Conservation (phyloP, 805 yeast species). For the Candida takata region DNA sequence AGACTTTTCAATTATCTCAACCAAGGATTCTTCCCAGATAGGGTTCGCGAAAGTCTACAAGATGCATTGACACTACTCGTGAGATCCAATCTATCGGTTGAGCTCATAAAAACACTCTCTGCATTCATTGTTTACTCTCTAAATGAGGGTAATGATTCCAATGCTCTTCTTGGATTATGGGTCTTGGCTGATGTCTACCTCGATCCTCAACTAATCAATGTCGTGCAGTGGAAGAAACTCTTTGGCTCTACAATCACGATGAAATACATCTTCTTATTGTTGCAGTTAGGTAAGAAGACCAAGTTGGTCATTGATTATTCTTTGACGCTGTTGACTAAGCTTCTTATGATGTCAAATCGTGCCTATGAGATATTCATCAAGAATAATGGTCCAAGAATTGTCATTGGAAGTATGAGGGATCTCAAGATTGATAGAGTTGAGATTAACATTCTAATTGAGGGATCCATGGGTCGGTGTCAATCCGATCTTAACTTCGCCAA, state of each 20-base stretch:
- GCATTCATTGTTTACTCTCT: slow-evolving; percentile 45
- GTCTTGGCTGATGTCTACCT: slow-evolving; percentile 25
- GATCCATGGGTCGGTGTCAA: slow-evolving; percentile 39
- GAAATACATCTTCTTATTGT: slow-evolving; percentile 57
- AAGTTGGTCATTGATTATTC: slow-evolving; percentile 24
- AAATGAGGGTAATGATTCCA: slow-evolving; percentile 24
- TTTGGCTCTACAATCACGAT: slow-evolving; percentile 52
- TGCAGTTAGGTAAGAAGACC: slow-evolving; percentile 31
- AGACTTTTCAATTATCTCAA: slow-evolving; percentile 24
- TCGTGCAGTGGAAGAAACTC: slow-evolving; percentile 38
- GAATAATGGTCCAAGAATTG: slow-evolving; percentile 44
- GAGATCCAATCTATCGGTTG: slow-evolving; percentile 44
- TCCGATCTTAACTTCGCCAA: slow-evolving; percentile 17
- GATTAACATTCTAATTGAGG: slow-evolving; percentile 33
- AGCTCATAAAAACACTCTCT: slow-evolving; percentile 45
- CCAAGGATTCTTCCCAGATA: slow-evolving; percentile 28
- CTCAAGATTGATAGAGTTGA: slow-evolving; percentile 30
- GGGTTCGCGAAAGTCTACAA: slow-evolving; percentile 30
- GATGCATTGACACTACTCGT: slow-evolving; percentile 35
- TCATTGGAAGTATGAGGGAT: slow-evolving; percentile 39
- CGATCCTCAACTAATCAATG: slow-evolving; percentile 32
- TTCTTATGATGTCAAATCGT: slow-evolving; percentile 41
- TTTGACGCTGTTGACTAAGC: slow-evolving; percentile 41
- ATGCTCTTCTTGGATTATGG: slow-evolving; percentile 25
- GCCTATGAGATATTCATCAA: slow-evolving; percentile 43